phyloP scores from a whole-genome alignment of 139 green algal species.

The Penium margaritaceum region DNA sequence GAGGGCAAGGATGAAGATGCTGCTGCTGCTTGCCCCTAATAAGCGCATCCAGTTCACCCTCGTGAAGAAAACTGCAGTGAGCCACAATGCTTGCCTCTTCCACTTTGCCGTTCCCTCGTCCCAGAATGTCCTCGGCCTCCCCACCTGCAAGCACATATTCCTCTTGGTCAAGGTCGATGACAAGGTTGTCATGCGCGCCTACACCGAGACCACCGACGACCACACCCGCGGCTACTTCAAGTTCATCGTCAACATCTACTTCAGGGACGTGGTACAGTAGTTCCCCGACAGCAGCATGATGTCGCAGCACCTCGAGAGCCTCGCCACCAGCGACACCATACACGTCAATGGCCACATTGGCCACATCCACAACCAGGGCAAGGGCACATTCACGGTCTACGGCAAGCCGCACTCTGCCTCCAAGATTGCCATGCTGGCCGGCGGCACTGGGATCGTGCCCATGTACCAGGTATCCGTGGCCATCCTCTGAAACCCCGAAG shows the following conservation, averaged over 20 bases:
- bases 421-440: constrained; percentile 79
- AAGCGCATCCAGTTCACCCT: constrained; percentile 71
- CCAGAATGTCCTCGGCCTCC: constrained; percentile 79
- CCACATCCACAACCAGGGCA: constrained; percentile 74
- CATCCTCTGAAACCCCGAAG: too few relatives aligned
- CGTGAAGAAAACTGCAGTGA: constrained; percentile 66
- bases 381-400: constrained; percentile 42
- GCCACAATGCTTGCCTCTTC: constrained; percentile 75
- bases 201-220: constrained; percentile 70
- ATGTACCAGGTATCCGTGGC: too few relatives aligned
- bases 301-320: constrained; percentile 61
- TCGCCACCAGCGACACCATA: constrained; percentile 78
- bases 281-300: constrained; percentile 81
- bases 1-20: background rate
- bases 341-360: constrained; percentile 85
- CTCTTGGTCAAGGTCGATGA: constrained; percentile 60
- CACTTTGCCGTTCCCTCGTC: constrained; percentile 77
- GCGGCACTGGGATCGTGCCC: constrained; percentile 78
- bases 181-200: constrained; percentile 83
- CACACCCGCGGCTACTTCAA: constrained; percentile 72
- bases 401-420: constrained; percentile 31
- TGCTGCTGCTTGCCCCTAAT: constrained; percentile 58
- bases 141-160: constrained; percentile 86
- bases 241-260: constrained; percentile 82
- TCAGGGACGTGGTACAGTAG: constrained; percentile 64